A percentile compares a stretch with the other conserved stretches of the same genome.
Conservation (phyloP, 176 grass and related monocot species). For the Musa troglodytarum region DNA sequence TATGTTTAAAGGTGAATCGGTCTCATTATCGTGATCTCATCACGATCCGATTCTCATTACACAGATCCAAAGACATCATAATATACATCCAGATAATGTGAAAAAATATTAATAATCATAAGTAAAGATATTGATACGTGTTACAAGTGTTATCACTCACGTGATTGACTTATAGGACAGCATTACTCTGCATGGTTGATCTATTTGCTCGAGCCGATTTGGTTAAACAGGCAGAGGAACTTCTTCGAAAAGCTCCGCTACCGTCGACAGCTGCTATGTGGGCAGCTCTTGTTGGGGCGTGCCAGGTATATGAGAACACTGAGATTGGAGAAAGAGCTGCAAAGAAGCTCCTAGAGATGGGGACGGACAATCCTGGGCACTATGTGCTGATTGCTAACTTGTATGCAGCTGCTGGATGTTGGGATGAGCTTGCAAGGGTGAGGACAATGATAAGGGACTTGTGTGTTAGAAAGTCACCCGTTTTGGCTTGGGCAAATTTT, state of each 20-base stretch:
- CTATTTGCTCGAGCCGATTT: slow-evolving; percentile 42
- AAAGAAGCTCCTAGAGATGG: slow-evolving; percentile 58
- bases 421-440: slow-evolving; percentile 52
- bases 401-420: slow-evolving; percentile 54
- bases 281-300: slow-evolving; percentile 55
- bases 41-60: no score
- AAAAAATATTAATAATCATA: no score
- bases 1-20: no score
- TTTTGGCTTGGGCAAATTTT: slow-evolving; percentile 52
- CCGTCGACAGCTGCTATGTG: slow-evolving; percentile 38
- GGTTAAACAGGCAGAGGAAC: slow-evolving; percentile 45
- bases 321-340: slow-evolving; percentile 50
- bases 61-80: no score
- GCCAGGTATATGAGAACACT: slow-evolving; percentile 38
- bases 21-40: no score
- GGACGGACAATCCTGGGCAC: slow-evolving; percentile 50
- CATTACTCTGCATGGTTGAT: slow-evolving; percentile 38
- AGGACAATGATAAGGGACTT: slow-evolving; percentile 30
- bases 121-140: no score
- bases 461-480: slow-evolving; percentile 49
- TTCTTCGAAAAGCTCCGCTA: slow-evolving; percentile 30
- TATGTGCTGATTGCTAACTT: slow-evolving; percentile 68
- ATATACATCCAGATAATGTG: no score
- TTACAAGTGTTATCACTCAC: no score
- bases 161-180: slow-evolving; percentile 33